phyloP scores from a whole-genome alignment of 257 asterid species.

The Craterostigma plantagineum region DNA sequence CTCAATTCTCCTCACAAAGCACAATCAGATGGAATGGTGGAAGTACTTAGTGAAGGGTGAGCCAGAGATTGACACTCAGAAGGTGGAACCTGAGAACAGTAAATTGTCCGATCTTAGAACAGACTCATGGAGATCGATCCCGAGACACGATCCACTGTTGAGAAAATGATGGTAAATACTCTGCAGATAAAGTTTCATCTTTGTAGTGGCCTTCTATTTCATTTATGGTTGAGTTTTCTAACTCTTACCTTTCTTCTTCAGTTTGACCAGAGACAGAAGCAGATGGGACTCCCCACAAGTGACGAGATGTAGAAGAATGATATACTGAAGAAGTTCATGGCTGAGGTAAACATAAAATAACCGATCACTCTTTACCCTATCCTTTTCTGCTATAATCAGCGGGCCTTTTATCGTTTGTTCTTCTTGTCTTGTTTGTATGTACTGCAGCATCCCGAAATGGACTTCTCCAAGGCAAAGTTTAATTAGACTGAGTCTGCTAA shows the following conservation, averaged over 20 bases:
- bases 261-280: conserved; percentile 49
- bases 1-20: conserved; percentile 44
- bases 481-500: too few species aligned
- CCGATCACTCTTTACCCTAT: too few species aligned
- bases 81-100: conserved; percentile 57
- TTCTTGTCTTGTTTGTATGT: neutral
- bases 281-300: conserved; percentile 41
- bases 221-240: neutral
- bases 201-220: neutral
- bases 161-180: conserved; percentile 74
- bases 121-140: too few species aligned
- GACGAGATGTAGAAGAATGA: conserved; percentile 52
- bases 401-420: neutral
- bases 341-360: conserved; percentile 25
- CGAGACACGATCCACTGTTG: conserved; percentile 51
- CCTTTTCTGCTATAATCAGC: neutral
- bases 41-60: conserved; percentile 54
- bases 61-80: conserved; percentile 54
- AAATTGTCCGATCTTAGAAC: conserved; percentile 39
- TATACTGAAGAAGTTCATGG: conserved; percentile 41
- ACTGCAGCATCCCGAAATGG: conserved; percentile 61
- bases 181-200: neutral
- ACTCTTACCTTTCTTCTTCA: conserved; percentile 8
- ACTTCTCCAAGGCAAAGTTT: too few species aligned
- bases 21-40: conserved; percentile 72